phyloP scores from a whole-genome alignment of 2,329 filamentous ascomycete species.

The Fusarium tjaetaba region DNA sequence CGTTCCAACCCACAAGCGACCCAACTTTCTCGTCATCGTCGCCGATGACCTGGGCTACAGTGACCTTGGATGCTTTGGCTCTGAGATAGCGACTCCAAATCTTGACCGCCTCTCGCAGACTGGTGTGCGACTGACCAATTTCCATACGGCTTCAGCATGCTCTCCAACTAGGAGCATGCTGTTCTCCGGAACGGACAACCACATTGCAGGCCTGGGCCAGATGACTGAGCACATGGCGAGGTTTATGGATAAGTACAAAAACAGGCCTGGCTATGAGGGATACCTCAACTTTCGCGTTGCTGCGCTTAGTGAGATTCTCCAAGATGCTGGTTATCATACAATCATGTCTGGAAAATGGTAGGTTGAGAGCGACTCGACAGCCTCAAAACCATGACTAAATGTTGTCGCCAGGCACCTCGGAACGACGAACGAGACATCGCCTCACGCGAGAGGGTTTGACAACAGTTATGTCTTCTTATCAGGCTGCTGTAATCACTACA shows the following conservation, averaged over 20 bases:
- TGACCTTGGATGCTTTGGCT: constrained; percentile 55
- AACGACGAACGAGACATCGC: constrained; percentile 14
- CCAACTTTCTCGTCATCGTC: constrained; percentile 44
- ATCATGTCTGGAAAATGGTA: constrained; percentile 17
- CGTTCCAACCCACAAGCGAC: constrained; percentile 45
- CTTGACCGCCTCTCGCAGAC: constrained; percentile 60
- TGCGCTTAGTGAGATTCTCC: constrained; percentile 1
- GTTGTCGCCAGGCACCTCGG: constrained; percentile 25
- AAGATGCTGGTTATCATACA: constrained; percentile 3
- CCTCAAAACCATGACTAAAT: neutral
- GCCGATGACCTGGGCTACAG: constrained; percentile 45
- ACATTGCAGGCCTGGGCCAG: constrained; percentile 63
- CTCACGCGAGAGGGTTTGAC: constrained; percentile 50
- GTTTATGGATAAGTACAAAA: neutral
- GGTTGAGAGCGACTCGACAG: neutral
- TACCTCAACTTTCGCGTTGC: constrained; percentile 6
- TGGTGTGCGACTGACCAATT: constrained; percentile 65
- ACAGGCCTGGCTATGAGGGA: neutral
- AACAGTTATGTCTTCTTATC: constrained; percentile 54
- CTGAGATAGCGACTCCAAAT: constrained; percentile 66
- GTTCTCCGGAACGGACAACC: constrained; percentile 68
- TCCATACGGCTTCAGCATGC: constrained; percentile 68
- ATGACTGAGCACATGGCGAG: constrained; percentile 54
- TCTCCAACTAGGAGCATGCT: constrained; percentile 68
- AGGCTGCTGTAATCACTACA: constrained; percentile 62